Evolutionary conservation across 2,329 filamentous ascomycete species (phyloP), one percentile per base, ranked within the genome.

Genomic region (Fusarium lyarnte): DNA sequence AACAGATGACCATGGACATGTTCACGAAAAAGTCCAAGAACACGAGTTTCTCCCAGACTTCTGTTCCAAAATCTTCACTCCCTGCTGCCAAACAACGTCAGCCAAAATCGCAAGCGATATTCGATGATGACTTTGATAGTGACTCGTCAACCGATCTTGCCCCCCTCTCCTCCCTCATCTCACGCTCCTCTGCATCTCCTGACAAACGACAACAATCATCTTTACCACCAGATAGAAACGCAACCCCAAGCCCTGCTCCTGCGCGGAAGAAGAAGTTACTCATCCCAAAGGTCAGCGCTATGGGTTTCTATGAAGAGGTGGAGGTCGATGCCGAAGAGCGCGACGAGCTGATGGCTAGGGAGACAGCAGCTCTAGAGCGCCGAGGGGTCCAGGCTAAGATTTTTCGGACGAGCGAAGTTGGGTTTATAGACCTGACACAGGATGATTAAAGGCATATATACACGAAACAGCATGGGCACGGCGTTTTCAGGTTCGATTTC

Each of bases 301-400:
- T 75, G 10, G 84, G 84, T 6, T 86, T 84, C 74, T 82, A 84
- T 68, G 74, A 78, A 31, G 83, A 81, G 36, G 58, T 79, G 5
- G 70, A 78, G 21, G 72, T 78, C 12, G 72, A 76, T 3, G 69
- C 65, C 3, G 72, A 78, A 17, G 71, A 82, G 62, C 72, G 74
- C 2, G 77, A 79, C 19, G 75, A 71, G 11, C 63, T 63, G 53
- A 35, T 78, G 27, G 71, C 69, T 46, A 67, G 63, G 42, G 77
- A 79, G 36, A 68, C 71, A 8, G 68, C 58, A 25, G 27, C 53
- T 35, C 53, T 73, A 19, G 27, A 73, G 11, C 63, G 54, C 4
- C 69, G 57, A 14, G 76, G 77, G 14, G 43, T 64, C 23, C 61
- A 46, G 14, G 63, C 68, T 33, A 68, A 60, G 1, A 76, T 75